A percentile compares a stretch with the other conserved stretches of the same genome.
Evolutionary conservation across 1,284 basidiomycete species (phyloP).

Genomic region (Puccinia novopanici): DNA sequence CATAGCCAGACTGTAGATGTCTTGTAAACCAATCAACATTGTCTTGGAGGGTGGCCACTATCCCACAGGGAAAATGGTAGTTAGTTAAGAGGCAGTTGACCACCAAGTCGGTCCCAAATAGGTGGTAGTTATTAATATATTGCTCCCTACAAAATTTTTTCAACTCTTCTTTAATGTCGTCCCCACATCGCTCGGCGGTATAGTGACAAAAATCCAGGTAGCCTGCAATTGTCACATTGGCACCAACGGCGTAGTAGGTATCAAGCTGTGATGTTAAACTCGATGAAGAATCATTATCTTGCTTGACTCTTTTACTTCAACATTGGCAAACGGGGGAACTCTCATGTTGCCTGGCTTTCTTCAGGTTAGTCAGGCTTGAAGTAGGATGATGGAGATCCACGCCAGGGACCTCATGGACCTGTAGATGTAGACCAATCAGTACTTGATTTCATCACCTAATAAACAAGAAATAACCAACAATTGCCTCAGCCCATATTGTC

Average conservation of each 20-base stretch:
- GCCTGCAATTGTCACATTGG: not conserved
- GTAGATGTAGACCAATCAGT: not conserved
- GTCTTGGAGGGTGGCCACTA: not conserved
- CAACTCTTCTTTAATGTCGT: not conserved
- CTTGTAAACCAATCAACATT: not conserved
- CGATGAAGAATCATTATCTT: not conserved
- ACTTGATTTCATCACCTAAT: not conserved
- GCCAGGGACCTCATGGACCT: not conserved
- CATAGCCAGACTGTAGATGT: not conserved
- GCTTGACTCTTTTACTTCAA: not conserved
- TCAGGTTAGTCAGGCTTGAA: not conserved
- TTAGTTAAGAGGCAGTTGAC: not conserved
- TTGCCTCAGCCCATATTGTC: not conserved
- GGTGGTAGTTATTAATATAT: slow-evolving; percentile 3
- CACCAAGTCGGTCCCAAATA: not conserved
- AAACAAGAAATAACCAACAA: not conserved
- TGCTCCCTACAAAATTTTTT: not conserved
- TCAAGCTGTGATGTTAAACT: not conserved
- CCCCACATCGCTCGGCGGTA: not conserved
- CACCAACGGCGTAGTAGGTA: not conserved
- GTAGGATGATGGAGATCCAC: not conserved
- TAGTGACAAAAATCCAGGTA: not conserved
- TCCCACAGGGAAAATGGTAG: not conserved
- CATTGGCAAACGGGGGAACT: too few species aligned
- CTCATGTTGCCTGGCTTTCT: too few species aligned